Conservation (phyloP, 768 basidiomycete genomes). For the Favolaschia claudopus region DNA sequence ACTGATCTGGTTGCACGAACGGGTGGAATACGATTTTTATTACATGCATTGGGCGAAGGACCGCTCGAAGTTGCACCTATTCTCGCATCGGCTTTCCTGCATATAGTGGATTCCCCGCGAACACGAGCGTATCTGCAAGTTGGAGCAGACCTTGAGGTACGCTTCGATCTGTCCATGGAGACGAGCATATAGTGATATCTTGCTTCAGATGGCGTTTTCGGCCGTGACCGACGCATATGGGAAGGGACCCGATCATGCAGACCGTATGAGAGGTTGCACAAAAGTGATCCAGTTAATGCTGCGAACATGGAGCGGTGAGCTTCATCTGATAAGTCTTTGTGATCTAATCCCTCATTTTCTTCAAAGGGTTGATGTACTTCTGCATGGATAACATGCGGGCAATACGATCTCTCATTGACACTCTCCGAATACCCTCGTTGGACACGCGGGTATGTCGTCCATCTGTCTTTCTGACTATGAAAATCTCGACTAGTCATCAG, state of each 20-base stretch:
- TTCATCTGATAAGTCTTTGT: background rate
- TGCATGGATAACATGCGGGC: conserved; percentile 90
- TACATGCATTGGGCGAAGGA: conserved; percentile 91
- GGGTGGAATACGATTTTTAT: conserved; percentile 84
- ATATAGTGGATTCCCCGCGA: conserved; percentile 85
- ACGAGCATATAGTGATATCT: background rate
- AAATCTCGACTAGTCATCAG: too few relatives aligned
- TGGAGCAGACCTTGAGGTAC: conserved; percentile 90
- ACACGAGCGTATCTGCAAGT: conserved; percentile 80
- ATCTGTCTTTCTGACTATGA: conserved; percentile 1
- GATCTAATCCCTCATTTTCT: background rate
- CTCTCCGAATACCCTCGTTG: conserved; percentile 86
- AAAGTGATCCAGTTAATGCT: conserved; percentile 85
- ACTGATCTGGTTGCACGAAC: conserved; percentile 81
- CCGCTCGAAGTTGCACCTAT: conserved; percentile 83
- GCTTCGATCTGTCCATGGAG: background rate
- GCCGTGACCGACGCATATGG: conserved; percentile 94
- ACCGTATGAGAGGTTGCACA: conserved; percentile 79
- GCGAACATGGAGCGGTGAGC: conserved; percentile 92
- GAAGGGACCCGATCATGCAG: conserved; percentile 78
- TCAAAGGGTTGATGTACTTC: conserved; percentile 85
- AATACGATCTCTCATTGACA: conserved; percentile 84
- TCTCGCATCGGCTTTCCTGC: conserved; percentile 80
- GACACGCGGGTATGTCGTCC: conserved; percentile 73
- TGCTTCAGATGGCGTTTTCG: conserved; percentile 76